Base-by-base conservation (phyloP, 2,329 filamentous ascomycete species). In the Phialemoniopsis sp. region DNA sequence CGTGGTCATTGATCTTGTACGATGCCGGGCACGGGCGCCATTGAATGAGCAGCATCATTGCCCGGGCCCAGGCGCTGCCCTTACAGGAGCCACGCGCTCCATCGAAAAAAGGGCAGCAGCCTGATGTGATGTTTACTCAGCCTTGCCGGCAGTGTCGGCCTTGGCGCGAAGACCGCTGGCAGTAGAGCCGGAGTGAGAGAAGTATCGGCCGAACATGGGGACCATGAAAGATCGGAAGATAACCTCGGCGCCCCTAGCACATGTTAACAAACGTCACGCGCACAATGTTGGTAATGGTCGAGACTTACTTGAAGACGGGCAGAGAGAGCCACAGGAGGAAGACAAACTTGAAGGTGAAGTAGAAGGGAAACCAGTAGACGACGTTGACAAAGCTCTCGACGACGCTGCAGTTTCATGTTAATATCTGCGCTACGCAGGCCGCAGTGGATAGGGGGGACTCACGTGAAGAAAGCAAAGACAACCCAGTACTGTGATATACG, bases 261-360 rank as follows among this genome's bases (percentile, higher is more conserved):
- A 14, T 34, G 48, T 60, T 19, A 55, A 47, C 40, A 29, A 28
- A 33, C 37, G 19, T 48, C 41, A 50, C 40, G 41, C 39, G 40
- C 36, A 17, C 8, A 33, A 17, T n/a, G n/a, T n/a, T n/a, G n/a
- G n/a, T n/a, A n/a, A n/a, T n/a, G n/a, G n/a, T n/a, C n/a, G 14
- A 38, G 18, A 72, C 85, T 63, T 84, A 96, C 91, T 76, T 76
- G 75, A 94, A 96, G 67, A 87, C 79, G 65, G 93, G 93, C 58
- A 98, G 89, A 55, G 91, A 83, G 72, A 98, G 89, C 93, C 93
- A 98, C 64, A 98, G 83, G 57, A 97, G 78, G 65, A 97, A 86
- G 61, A 94, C 74, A 63, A 98, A 96, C 80, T 98, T 98, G 86
- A 98, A 97, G 63, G 90, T 91, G 72, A 88, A 98, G 85, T 98